Percentiles rank a stretch among this genome's conserved stretches.
Conservation (phyloP, 306 rosid species). For the Dryas octopetala region DNA sequence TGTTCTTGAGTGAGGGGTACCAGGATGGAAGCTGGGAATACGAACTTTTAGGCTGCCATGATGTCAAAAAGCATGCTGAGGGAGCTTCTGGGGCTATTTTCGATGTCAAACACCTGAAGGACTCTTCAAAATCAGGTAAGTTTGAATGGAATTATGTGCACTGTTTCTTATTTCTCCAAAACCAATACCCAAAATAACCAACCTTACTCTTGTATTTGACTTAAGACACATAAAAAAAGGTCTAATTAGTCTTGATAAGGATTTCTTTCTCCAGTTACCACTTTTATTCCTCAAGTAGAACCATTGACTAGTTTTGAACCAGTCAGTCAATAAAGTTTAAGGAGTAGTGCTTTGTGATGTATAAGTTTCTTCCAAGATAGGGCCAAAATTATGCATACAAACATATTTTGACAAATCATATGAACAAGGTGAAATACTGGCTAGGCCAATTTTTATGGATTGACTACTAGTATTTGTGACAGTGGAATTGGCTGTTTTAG, state of each 20-base stretch:
- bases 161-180: not conserved
- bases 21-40: constrained; percentile 82
- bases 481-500: no score
- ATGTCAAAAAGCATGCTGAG: constrained; percentile 63
- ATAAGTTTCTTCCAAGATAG: no score
- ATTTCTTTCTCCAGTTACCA: not conserved
- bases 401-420: not conserved
- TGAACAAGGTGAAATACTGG: not conserved
- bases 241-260: not conserved
- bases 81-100: constrained; percentile 94
- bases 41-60: constrained; percentile 78
- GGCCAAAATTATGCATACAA: not conserved
- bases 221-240: not conserved
- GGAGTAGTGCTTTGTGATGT: no score
- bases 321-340: not conserved
- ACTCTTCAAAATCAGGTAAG: constrained; percentile 68
- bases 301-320: not conserved
- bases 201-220: not conserved
- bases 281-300: not conserved
- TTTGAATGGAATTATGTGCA: constrained; percentile 4
- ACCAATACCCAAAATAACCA: no score
- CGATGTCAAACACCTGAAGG: constrained; percentile 60
- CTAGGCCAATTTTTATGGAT: not conserved
- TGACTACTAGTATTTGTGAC: no score
- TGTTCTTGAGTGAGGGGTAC: constrained; percentile 74